A percentile compares a stretch with the other conserved stretches of the same genome.
Evolutionary conservation across 176 grass and related monocot genomes (phyloP).

Genomic region (Phyllostachys edulis): DNA sequence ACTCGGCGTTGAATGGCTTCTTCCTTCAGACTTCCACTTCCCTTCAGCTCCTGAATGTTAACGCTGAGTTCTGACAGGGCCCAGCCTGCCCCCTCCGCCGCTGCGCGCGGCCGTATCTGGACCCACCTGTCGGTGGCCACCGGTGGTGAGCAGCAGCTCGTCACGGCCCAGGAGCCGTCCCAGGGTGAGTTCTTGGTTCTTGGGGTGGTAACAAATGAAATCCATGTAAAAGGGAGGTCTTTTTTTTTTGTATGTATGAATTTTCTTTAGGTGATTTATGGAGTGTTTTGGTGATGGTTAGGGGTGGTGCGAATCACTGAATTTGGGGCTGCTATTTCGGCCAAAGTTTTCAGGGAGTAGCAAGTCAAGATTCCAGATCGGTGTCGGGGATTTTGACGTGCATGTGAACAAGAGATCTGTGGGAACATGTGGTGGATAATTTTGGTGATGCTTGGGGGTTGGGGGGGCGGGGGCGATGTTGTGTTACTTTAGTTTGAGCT

Average conservation of each 20-base stretch:
- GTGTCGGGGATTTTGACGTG: not conserved
- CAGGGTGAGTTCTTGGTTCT: slow-evolving; percentile 41
- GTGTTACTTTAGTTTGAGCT: not conserved
- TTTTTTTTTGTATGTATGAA: not conserved
- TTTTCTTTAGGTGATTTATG: not conserved
- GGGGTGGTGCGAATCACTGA: not conserved
- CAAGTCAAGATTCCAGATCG: not conserved
- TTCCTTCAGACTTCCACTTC: too few species aligned
- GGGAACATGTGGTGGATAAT: not conserved
- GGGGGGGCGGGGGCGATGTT: not conserved
- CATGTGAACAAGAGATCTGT: not conserved
- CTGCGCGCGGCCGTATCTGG: not conserved
- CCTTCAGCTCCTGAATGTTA: too few species aligned
- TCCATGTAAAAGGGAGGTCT: not conserved
- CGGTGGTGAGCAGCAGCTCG: slow-evolving; percentile 42
- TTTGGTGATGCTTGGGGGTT: not conserved
- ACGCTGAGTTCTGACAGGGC: too few species aligned
- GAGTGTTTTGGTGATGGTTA: not conserved
- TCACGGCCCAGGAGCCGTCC: slow-evolving; percentile 38
- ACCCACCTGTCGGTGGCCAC: slow-evolving; percentile 34
- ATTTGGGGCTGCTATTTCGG: not conserved
- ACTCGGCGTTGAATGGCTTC: too few species aligned
- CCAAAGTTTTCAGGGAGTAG: not conserved
- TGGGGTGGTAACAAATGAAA: not conserved
- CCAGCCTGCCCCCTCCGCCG: not conserved